Base-by-base conservation (phyloP, 768 basidiomycete genomes). In the Cubamyces sp. region DNA sequence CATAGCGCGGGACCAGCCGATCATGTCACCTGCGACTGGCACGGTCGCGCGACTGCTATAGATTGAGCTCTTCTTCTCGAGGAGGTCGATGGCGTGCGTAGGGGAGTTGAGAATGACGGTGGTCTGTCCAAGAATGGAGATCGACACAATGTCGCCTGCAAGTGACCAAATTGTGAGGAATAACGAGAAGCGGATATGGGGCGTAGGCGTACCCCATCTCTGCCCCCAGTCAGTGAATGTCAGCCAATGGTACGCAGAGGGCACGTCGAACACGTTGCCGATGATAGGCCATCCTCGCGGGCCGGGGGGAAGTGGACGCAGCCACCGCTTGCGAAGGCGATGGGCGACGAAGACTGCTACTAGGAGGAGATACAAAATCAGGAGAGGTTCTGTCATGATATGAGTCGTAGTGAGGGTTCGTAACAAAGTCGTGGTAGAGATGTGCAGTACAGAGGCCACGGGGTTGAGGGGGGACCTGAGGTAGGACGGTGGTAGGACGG, bases 1-100 rank as follows among this genome's bases (percentile, higher is more conserved):
- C 53, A 81, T 64, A 1, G 74, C 69, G 52, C 75, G 51, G 58
- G 74, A 70, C 68, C 68, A 69, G 12, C 68, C 68, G 3, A 68
- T 39, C 28, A 68, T 61, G 28, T 71, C 66, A 8, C 72, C 70
- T 5, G 52, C 61, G 37, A 72, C 66, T 15, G 63, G 57, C 12
- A 71, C 49, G 6, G 54, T 23, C 5, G 69, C 65, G 5, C 74
- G 61, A 25, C 66, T 66, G 11, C 73, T 71, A 53, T 72, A 73
- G 14, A 67, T 65, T 9, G 67, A 37, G 30, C 68, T 66, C 51
- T 66, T 62, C 65, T 73, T 72, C 18, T 74, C 73, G n/a, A 75
- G 63, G 11, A 75, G 54, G 23, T 73, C 71, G 39, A 60, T 18
- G n/a, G 71, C 72, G 12, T 59, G 61, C 25, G 65, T 43, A 3